These are phyloP conservation scores for Alternaria arbusti DNA, from an alignment of 2,329 filamentous ascomycete species.

Conservation along the genomic window DNA sequence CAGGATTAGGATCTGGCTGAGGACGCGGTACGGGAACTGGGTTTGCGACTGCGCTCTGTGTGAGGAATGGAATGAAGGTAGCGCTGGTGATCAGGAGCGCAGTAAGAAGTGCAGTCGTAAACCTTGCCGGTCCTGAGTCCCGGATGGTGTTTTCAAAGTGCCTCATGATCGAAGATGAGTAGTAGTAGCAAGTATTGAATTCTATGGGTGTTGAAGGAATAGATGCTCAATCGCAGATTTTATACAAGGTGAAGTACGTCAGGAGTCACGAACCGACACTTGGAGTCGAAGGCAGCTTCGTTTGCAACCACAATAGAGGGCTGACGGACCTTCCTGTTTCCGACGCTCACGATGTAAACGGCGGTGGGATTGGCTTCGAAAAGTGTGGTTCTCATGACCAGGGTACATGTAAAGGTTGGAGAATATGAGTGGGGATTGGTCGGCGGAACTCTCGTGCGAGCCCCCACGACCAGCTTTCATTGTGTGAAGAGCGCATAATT, in stretches of 20 bases:
- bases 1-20: background rate
- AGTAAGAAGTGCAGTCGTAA: conserved; percentile 13
- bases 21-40: background rate
- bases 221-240: background rate
- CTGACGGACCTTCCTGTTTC: background rate
- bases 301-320: background rate
- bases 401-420: background rate
- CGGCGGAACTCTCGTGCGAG: background rate
- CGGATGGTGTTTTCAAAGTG: background rate
- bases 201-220: background rate
- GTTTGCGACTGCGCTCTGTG: conserved; percentile 3
- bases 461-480: background rate
- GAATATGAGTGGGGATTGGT: background rate
- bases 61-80: conserved; percentile 19
- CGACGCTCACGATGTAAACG: background rate
- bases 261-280: background rate
- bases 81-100: conserved; percentile 18
- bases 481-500: background rate
- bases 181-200: background rate
- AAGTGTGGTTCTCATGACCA: background rate
- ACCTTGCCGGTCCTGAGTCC: conserved; percentile 1
- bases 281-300: background rate
- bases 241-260: conserved; percentile 2
- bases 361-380: background rate
- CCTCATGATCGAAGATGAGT: background rate